A percentile compares a stretch with the other conserved stretches of the same genome.
Evolutionary conservation across 129 eudicot genomes (phyloP).

Genomic region (Mikania micrantha): DNA sequence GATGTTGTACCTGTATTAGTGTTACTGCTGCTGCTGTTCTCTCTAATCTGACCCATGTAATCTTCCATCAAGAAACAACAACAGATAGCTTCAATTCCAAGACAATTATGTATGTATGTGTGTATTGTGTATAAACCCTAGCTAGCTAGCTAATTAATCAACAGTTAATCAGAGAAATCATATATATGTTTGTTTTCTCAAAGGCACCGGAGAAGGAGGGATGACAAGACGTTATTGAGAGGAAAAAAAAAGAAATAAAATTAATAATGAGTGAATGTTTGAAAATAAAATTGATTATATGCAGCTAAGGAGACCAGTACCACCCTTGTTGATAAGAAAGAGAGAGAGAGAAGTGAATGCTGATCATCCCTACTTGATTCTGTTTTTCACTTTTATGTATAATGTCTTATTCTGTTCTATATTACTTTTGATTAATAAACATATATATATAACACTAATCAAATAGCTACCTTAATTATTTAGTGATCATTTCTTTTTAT

Average conservation of each 20-base stretch:
- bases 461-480: too few species aligned
- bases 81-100: not conserved
- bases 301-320: constrained; percentile 4
- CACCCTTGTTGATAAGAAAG: constrained; percentile 23
- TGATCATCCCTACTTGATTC: not conserved
- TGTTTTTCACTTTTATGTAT: not conserved
- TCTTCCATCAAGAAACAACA: constrained; percentile 44
- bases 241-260: constrained; percentile 5
- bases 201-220: constrained; percentile 8
- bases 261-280: constrained; percentile 23
- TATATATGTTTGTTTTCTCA: too few species aligned
- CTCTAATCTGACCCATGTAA: constrained; percentile 54
- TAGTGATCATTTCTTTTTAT: too few species aligned
- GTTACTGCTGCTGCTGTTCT: constrained; percentile 33
- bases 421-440: too few species aligned
- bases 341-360: not conserved
- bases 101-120: not conserved
- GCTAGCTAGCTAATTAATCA: not conserved
- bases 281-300: not conserved
- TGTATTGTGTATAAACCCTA: too few species aligned
- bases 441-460: too few species aligned
- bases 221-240: constrained; percentile 27
- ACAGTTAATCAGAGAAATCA: too few species aligned
- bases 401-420: not conserved
- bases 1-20: constrained; percentile 27